Evolutionary conservation across 176 grass and related monocot genomes (phyloP).

Genomic region (Tuctoria greenei): DNA sequence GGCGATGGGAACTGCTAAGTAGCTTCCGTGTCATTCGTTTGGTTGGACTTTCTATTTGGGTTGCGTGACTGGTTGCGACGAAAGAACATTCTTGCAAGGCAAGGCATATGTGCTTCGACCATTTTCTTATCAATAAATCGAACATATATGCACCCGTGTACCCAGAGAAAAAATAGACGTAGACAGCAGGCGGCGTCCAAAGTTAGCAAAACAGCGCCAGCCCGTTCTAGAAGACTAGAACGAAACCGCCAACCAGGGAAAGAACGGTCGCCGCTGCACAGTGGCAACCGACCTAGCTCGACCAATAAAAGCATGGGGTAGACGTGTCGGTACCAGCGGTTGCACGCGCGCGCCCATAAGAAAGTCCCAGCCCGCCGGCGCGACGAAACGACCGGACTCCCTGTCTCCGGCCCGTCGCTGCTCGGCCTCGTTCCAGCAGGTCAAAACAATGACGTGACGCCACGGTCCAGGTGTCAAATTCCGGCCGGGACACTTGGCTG

Average conservation of each 20-base stretch:
- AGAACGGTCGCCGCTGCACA: neutral
- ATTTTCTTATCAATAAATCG: neutral
- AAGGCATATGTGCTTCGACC: neutral
- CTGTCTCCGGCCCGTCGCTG: too few species aligned
- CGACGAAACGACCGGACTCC: neutral
- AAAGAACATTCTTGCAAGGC: constrained; percentile 26
- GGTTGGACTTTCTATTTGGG: neutral
- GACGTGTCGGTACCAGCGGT: neutral
- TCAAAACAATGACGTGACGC: neutral
- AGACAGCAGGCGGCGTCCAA: neutral
- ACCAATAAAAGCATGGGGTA: neutral
- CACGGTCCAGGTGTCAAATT: neutral
- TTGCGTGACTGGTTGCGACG: neutral
- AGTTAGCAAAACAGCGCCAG: neutral
- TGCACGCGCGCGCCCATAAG: neutral
- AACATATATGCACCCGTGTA: neutral
- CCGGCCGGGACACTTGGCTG: too few species aligned
- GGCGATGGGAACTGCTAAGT: neutral
- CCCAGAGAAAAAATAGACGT: neutral
- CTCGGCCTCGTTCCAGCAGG: neutral
- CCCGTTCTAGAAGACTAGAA: neutral
- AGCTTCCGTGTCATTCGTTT: neutral
- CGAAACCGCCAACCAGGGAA: neutral
- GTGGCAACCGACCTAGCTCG: neutral
- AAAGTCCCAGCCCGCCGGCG: constrained; percentile 22